Evolutionary conservation across 2,329 filamentous ascomycete species (phyloP).

Genomic region (Arthrobotrys sinensis): DNA sequence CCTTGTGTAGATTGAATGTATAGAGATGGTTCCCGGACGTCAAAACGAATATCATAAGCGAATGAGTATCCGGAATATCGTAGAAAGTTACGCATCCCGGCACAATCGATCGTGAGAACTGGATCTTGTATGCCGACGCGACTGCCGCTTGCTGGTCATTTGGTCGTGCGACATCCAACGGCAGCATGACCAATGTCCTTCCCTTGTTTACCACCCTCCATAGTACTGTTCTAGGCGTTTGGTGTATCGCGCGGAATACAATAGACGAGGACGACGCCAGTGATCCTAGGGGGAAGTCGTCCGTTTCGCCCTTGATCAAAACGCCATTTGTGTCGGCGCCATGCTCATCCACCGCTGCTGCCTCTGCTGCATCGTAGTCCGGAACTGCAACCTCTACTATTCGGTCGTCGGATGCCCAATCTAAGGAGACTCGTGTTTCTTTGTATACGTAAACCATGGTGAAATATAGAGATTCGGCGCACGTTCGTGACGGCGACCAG

Average conservation of each 20-base stretch:
- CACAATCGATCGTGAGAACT: constrained; percentile 81
- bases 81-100: constrained; percentile 85
- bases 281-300: constrained; percentile 77
- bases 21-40: constrained; percentile 83
- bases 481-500: constrained; percentile 34
- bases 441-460: constrained; percentile 75
- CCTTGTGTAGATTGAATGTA: constrained; percentile 84
- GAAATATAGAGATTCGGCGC: constrained; percentile 37
- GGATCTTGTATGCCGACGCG: constrained; percentile 81
- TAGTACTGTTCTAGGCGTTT: constrained; percentile 85
- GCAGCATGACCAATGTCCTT: constrained; percentile 84
- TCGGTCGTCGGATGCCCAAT: constrained; percentile 71
- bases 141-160: constrained; percentile 76
- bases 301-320: constrained; percentile 72
- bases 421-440: constrained; percentile 87
- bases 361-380: constrained; percentile 66
- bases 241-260: constrained; percentile 83
- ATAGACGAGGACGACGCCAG: constrained; percentile 85
- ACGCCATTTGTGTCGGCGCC: constrained; percentile 66
- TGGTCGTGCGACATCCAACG: constrained; percentile 82
- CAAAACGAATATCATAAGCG: constrained; percentile 83
- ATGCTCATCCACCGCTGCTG: constrained; percentile 66
- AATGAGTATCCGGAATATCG: constrained; percentile 83
- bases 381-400: constrained; percentile 67
- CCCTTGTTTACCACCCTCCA: constrained; percentile 90